Evolutionary conservation across 2,329 filamentous ascomycete species (phyloP).

Genomic region (Bimuria novae-zelandiae): DNA sequence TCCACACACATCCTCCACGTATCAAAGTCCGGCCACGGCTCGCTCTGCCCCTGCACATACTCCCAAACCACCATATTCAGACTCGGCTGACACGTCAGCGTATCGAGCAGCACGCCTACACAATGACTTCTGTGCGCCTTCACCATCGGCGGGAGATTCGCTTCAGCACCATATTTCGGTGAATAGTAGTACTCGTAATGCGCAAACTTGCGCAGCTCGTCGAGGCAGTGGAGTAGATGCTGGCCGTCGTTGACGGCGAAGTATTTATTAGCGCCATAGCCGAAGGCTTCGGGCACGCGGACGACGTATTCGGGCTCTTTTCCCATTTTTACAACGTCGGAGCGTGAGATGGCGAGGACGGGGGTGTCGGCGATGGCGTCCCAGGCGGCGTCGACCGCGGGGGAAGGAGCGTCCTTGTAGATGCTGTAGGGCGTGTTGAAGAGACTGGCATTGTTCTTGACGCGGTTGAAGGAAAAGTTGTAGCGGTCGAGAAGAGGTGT

Average conservation of each 20-base stretch:
- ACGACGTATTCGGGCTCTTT: conserved; percentile 12
- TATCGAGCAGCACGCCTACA: conserved; percentile 10
- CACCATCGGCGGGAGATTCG: neutral
- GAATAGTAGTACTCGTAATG: conserved; percentile 9
- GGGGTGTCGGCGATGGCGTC: conserved; percentile 7
- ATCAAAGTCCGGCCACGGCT: conserved; percentile 5
- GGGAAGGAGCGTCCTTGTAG: conserved; percentile 12
- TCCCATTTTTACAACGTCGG: conserved; percentile 7
- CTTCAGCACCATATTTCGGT: neutral
- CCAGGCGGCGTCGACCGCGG: conserved; percentile 14
- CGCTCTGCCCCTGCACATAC: conserved; percentile 9
- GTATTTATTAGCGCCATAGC: conserved; percentile 7
- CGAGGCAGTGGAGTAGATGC: conserved; percentile 14
- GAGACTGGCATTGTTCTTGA: conserved; percentile 11
- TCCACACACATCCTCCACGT: conserved; percentile 3
- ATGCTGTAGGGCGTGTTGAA: conserved; percentile 16
- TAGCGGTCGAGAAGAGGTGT: conserved; percentile 4
- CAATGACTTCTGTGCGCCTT: conserved; percentile 9
- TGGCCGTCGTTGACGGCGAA: conserved; percentile 11
- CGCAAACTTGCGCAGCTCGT: conserved; percentile 9
- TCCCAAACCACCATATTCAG: conserved; percentile 11
- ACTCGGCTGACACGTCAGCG: conserved; percentile 12
- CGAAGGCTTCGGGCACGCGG: conserved; percentile 4
- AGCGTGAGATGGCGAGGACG: neutral
- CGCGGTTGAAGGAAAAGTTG: conserved; percentile 1